Percentiles rank a stretch among this genome's conserved stretches.
These are phyloP conservation scores for Halenospora varia DNA, from an alignment of 495 filamentous ascomycete genomes.

Conservation along the genomic window DNA sequence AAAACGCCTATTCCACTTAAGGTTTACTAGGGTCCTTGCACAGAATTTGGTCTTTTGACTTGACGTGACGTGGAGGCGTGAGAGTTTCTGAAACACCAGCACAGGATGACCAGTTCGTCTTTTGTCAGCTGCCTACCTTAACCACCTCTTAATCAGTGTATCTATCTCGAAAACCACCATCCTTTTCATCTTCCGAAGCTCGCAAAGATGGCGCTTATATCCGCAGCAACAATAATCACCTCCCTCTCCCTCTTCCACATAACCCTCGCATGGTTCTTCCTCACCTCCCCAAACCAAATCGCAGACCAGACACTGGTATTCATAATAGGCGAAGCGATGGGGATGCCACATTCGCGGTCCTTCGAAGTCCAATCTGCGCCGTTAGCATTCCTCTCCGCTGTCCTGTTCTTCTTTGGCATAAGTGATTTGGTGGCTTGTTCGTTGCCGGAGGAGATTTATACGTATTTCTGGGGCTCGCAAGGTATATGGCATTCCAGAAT, in stretches of 20 bases:
- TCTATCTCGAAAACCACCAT: background rate
- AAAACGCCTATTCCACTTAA: slow-evolving; percentile 8
- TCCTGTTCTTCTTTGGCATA: slow-evolving; percentile 63
- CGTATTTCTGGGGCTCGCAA: slow-evolving; percentile 66
- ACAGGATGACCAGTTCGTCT: slow-evolving; percentile 1
- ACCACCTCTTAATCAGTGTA: background rate
- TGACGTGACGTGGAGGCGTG: background rate
- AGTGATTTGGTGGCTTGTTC: slow-evolving; percentile 71
- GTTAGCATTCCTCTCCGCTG: slow-evolving; percentile 65
- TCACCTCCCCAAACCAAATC: slow-evolving; percentile 62
- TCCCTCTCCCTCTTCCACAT: slow-evolving; percentile 77
- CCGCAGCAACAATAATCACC: slow-evolving; percentile 70
- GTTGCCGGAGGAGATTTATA: slow-evolving; percentile 63
- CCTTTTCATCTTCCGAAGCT: background rate
- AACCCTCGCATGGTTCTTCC: slow-evolving; percentile 77
- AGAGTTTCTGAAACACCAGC: slow-evolving; percentile 3
- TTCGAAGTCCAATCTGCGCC: slow-evolving; percentile 61
- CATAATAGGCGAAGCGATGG: slow-evolving; percentile 78
- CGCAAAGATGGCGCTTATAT: slow-evolving; percentile 68
- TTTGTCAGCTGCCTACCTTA: background rate
- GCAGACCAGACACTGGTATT: slow-evolving; percentile 78
- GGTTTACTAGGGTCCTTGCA: background rate
- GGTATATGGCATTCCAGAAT: slow-evolving; percentile 35
- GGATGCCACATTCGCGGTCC: slow-evolving; percentile 51
- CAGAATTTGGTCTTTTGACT: background rate